A percentile compares a stretch with the other conserved stretches of the same genome.
These are phyloP conservation scores for Dactylellina haptotyla DNA, from an alignment of 2,329 filamentous ascomycete genomes.

Conservation along the genomic window DNA sequence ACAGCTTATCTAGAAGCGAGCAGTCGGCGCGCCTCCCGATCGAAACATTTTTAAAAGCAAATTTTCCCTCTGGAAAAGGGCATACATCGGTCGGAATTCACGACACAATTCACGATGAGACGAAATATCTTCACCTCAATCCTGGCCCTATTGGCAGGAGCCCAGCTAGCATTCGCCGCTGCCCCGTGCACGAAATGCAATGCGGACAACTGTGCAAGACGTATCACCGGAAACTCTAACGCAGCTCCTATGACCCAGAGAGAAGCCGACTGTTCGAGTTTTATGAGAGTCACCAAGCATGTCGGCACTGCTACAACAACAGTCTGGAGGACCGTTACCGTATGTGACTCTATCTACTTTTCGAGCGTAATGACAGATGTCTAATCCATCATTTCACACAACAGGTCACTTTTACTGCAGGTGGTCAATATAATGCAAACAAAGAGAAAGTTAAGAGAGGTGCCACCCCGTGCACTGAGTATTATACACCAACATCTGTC, in stretches of 20 bases:
- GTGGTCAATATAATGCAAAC: neutral
- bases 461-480: neutral
- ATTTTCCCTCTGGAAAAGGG: too few species aligned
- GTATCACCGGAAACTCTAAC: conserved; percentile 14
- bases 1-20: too few species aligned
- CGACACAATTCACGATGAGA: too few species aligned
- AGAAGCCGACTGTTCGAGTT: conserved; percentile 26
- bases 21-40: too few species aligned
- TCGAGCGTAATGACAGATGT: neutral
- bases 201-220: conserved; percentile 36
- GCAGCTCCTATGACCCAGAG: neutral
- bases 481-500: neutral
- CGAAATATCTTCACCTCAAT: neutral
- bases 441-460: conserved; percentile 4
- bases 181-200: conserved; percentile 9
- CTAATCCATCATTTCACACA: neutral
- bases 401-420: neutral
- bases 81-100: too few species aligned
- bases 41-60: too few species aligned
- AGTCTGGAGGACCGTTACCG: neutral
- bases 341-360: conserved; percentile 7
- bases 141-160: too few species aligned
- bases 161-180: conserved; percentile 15
- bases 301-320: conserved; percentile 8
- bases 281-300: conserved; percentile 20